Base-by-base conservation (phyloP, 805 yeast genomes). In the Cyberlindnera xishuangbannaensis region DNA sequence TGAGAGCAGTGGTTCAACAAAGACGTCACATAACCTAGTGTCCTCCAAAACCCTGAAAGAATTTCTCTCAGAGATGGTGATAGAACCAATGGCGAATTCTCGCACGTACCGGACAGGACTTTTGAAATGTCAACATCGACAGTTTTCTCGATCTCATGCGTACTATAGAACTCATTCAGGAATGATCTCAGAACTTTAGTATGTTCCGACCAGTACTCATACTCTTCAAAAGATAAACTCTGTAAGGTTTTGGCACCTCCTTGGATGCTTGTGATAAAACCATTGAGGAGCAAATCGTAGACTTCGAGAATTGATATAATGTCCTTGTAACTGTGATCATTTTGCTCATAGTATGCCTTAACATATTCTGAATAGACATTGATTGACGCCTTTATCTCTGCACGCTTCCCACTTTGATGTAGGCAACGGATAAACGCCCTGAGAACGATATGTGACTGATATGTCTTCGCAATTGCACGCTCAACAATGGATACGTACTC, bases 321-420 rank as follows among this genome's bases (percentile, higher is more conserved):
- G 44, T 72, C 76, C 9, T 41, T 35, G 35, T 60, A 60, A 7
- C 47, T 43, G 12, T 55, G 59, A 3, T 46, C 44, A 33, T 67
- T 53, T 28, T 67, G 58, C 12, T 59, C 45, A 20, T 49, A 58
- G 33, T 58, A 55, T 22, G 61, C 63, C 19, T 64, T 51, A 7
- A 58, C 48, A 39, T 71, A 73, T 29, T 62, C 62, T 4, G 59
- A 36, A 34, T 61, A 67, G 14, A 71, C 71, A 17, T 55, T 58
- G 39, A 67, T 66, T 11, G 61, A 44, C 5, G 63, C 54, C 9
- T 47, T 48, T 4, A 50, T 37, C 28, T 58, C 58, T 1, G 48
- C 44, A 0, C 22, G 15, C 17, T 46, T 43, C 6, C 47, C 31
- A 15, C 34, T 34, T 12, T 42, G 36, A 2, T 39, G 34, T n/a